Evolutionary conservation across 2,329 filamentous ascomycete species (phyloP), one percentile per base, ranked within the genome.

Genomic region (Penicillium janthinellum): DNA sequence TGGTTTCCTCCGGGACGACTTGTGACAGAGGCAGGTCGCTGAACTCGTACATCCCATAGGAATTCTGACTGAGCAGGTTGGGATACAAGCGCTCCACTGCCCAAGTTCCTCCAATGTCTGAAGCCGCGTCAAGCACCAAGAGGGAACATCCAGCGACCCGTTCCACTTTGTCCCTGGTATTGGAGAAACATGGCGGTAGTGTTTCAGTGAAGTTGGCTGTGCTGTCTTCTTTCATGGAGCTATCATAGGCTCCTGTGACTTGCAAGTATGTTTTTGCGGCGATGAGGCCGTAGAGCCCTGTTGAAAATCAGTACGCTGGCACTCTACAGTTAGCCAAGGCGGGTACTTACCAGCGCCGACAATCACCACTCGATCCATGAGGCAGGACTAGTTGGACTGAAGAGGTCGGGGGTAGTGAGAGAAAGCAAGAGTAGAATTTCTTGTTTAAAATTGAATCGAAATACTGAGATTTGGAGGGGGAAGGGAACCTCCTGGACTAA

Each of bases 181-280:
- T 14, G 4, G 58, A 52, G 54, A 68, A 70, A 38, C 57, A 65
- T 2, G 37, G 5, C 8, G 65, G 64, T 1, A 64, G 25, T 14
- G 56, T 39, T 1, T 48, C 28, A 0, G 15, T 7, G 20, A 31
- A 5, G 1, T 42, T n/a, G 22, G 14, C 25, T 6, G 28, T 34
- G n/a, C 12, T 10, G 2, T 54, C 35, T 5, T 11, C 22, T 8
- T 58, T 11, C 2, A 28, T 41, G 14, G 41, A 20, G 3, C 22
- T 17, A 11, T 62, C 56, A 31, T 66, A 66, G 2, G 34, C 54
- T 2, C 59, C 67, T 3, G 50, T 38, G 5, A 73, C 58, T 55
- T 72, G 69, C 5, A 71, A 57, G 48, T 72, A 72, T 0, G 71
- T 72, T 53, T 72, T 73, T 2, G 70, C 70, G 8, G 66, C 63